Evolutionary conservation across 495 filamentous ascomycete genomes (phyloP), one percentile per base, ranked within the genome.

Genomic region (Chaetomium cochliodes): DNA sequence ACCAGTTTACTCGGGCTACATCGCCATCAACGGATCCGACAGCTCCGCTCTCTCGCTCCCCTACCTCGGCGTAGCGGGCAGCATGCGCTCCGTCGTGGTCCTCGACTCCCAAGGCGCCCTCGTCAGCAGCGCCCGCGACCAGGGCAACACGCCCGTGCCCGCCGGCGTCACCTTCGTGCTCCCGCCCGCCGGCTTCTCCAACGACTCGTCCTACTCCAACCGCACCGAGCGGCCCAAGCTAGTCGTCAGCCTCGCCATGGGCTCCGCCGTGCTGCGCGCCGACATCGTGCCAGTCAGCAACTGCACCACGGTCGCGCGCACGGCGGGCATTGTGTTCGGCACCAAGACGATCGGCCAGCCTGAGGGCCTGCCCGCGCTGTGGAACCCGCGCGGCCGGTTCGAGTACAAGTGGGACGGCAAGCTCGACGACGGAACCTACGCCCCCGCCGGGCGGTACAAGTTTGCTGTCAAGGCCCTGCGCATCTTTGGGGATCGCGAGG

Each of bases 1-100:
- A 25, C 81, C 80, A 1, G 77, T 85, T 16, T 85, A 84, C 67
- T 83, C 80, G 0, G 82, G 82, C 58, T 83, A 81, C 72, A 76
- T 85, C 49, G 70, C 79, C 47, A 58, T 85, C 62, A 82, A 78
- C 65, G 78, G 80, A 63, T 74, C 79, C 23, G 81, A 83, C 69
- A 78, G 79, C 47, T 74, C 78, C 16, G 72, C 71, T 25, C 71
- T 82, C 33, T 79, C 80, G 12, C 71, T 85, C 5, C 82, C 82
- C 2, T 84, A 85, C 67, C 74, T 81, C 61, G 82, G 82, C 18
- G 78, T 80, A 23, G 75, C 71, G 18, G 82, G 82, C 25, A 80
- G 75, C 67, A 62, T 85, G 60, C 72, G 76, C 52, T 64, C 66
- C 25, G 72, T 73, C 11, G 69, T 69, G 39, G 76, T 80, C 9